These are phyloP conservation scores for Aspergillus sp. DNA, from an alignment of 2,329 filamentous ascomycete genomes.

Conservation along the genomic window DNA sequence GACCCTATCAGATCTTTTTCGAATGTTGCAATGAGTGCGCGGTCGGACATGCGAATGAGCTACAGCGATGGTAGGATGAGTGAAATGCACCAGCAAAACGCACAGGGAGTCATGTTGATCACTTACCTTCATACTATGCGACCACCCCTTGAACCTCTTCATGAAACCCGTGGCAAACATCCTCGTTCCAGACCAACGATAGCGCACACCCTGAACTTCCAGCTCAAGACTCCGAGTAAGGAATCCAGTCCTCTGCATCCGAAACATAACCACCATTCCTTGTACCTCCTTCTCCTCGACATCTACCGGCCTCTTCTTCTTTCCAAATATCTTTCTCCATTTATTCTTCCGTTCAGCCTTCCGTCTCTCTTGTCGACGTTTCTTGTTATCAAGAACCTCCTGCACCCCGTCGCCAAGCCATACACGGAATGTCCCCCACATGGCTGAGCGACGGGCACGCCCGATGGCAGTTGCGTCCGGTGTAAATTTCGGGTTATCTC, in stretches of 20 bases:
- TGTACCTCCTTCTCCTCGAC: conserved; percentile 3
- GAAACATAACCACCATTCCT: conserved; percentile 2
- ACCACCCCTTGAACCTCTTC: conserved; percentile 7
- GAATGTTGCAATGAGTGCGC: conserved; percentile 10
- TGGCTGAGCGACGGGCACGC: not conserved
- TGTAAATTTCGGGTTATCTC: conserved; percentile 12
- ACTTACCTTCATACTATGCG: conserved; percentile 13
- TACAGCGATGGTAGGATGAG: not conserved
- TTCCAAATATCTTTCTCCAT: conserved; percentile 7
- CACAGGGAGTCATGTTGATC: not conserved
- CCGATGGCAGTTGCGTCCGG: conserved; percentile 5
- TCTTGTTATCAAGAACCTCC: conserved; percentile 9
- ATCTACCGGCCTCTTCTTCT: not conserved
- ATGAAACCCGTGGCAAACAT: conserved; percentile 6
- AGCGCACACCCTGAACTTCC: conserved; percentile 9
- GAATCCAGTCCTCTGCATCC: not conserved
- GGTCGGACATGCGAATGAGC: conserved; percentile 10
- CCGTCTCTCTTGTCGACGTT: not conserved
- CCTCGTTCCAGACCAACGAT: conserved; percentile 12
- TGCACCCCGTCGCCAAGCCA: conserved; percentile 11
- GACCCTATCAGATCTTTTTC: conserved; percentile 3
- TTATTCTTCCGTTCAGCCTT: conserved; percentile 8
- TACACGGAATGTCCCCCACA: conserved; percentile 4
- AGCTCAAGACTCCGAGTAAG: conserved; percentile 4
- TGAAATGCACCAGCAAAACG: not conserved